phyloP scores from a whole-genome alignment of 169 alveolate genomes.

The Eimeria acervulina region DNA sequence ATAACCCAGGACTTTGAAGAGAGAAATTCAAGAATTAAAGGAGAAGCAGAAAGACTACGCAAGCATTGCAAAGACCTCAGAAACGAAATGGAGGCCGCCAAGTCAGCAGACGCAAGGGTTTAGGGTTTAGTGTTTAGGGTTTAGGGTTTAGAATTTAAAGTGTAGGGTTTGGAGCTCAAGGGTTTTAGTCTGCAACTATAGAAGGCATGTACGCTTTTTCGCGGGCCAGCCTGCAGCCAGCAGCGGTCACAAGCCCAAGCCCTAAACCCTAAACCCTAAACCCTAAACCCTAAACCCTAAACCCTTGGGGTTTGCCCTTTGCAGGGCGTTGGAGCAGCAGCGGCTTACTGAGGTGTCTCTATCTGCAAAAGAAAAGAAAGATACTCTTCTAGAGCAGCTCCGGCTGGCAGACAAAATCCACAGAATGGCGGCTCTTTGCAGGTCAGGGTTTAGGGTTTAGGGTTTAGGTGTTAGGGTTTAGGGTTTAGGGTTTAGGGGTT shows the following conservation, averaged over 20 bases:
- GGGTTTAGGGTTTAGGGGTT: neutral
- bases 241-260: no score
- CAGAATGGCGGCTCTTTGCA: conserved; percentile 54
- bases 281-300: neutral
- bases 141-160: neutral
- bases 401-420: conserved; percentile 56
- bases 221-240: conserved; percentile 10
- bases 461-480: conserved; percentile 3
- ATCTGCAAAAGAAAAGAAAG: conserved; percentile 40
- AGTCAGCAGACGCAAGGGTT: neutral
- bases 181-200: neutral
- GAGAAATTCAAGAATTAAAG: conserved; percentile 91
- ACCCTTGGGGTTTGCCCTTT: neutral
- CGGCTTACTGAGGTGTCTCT: conserved; percentile 14
- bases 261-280: conserved; percentile 22
- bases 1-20: conserved; percentile 91
- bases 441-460: conserved; percentile 2
- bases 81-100: conserved; percentile 17
- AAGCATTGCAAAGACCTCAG: conserved; percentile 93
- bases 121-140: no score
- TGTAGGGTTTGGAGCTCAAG: no score
- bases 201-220: neutral
- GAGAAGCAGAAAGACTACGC: conserved; percentile 92
- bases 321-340: conserved; percentile 17
- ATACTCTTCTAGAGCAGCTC: conserved; percentile 29